A percentile compares a stretch with the other conserved stretches of the same genome.
phyloP scores from a whole-genome alignment of 192 early-diverging fungal genomes.

The Geranomyces variabilis region DNA sequence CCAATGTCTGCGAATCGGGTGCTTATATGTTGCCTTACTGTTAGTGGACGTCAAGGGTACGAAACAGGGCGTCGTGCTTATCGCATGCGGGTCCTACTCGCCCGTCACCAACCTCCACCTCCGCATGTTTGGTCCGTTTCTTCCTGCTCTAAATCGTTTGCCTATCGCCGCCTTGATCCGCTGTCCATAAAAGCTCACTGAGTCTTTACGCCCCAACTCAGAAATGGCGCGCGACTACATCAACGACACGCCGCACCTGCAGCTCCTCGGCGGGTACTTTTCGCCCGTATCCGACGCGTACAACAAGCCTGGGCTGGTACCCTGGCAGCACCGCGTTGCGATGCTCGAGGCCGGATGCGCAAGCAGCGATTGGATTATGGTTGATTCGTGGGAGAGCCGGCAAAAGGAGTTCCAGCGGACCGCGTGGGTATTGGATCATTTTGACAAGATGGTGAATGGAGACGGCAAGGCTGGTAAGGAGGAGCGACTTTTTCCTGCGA shows the following conservation, averaged over 20 bases:
- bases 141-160: no score
- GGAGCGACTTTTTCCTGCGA: no score
- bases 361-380: conserved; percentile 90
- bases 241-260: conserved; percentile 69
- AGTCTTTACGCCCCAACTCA: conserved; percentile 27
- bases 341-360: conserved; percentile 92
- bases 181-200: not conserved
- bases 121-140: conserved; percentile 92
- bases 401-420: conserved; percentile 83
- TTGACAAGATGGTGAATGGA: conserved; percentile 85
- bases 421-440: conserved; percentile 91
- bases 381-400: conserved; percentile 91
- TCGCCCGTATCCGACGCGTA: conserved; percentile 96
- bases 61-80: conserved; percentile 84
- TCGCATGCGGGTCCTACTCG: conserved; percentile 96
- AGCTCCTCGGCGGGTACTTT: conserved; percentile 94
- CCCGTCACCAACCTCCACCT: conserved; percentile 97
- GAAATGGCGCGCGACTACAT: conserved; percentile 96
- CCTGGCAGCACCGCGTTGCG: conserved; percentile 80
- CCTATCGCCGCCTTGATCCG: not conserved
- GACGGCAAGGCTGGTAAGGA: conserved; percentile 22
- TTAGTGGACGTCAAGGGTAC: conserved; percentile 15
- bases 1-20: not conserved
- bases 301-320: conserved; percentile 87
- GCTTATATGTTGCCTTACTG: not conserved